Evolutionary conservation across 2,329 filamentous ascomycete species (phyloP).

Genomic region (Podosphaera fusca): DNA sequence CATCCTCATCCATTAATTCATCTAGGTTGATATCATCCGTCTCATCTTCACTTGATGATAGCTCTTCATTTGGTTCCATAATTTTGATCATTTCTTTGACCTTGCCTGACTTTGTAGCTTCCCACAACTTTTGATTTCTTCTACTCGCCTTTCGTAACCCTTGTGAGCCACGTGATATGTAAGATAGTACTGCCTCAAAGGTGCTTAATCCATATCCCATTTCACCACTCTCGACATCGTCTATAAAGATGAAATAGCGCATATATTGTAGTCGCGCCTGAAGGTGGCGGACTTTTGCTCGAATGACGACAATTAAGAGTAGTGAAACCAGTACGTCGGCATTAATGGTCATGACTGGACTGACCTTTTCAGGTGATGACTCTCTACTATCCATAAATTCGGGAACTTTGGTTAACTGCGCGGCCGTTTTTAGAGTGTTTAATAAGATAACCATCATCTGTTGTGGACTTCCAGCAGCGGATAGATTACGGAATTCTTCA

Average conservation of each 20-base stretch:
- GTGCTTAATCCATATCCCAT: conserved; percentile 92
- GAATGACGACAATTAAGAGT: conserved; percentile 75
- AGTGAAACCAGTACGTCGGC: conserved; percentile 86
- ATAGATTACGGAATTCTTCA: conserved; percentile 78
- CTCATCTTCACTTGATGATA: conserved; percentile 12
- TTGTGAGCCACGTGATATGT: conserved; percentile 62
- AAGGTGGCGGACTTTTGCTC: conserved; percentile 67
- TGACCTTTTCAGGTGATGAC: conserved; percentile 18
- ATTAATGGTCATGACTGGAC: conserved; percentile 36
- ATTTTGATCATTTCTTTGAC: conserved; percentile 53
- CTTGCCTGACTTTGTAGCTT: conserved; percentile 58
- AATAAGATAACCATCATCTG: conserved; percentile 18
- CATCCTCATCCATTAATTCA: conserved; percentile 23
- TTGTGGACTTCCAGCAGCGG: conserved; percentile 28
- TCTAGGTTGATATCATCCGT: conserved; percentile 4
- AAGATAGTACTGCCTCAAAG: conserved; percentile 79
- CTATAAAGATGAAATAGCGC: conserved; percentile 91
- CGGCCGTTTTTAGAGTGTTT: conserved; percentile 50
- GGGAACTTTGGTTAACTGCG: conserved; percentile 35
- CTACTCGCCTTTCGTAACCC: conserved; percentile 65
- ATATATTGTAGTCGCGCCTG: conserved; percentile 85
- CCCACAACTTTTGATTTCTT: conserved; percentile 71
- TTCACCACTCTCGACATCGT: conserved; percentile 90
- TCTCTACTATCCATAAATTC: conserved; percentile 10
- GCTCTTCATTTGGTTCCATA: conserved; percentile 40